Base-by-base conservation (phyloP, 768 basidiomycete species). In the Fomitopsis serialis region DNA sequence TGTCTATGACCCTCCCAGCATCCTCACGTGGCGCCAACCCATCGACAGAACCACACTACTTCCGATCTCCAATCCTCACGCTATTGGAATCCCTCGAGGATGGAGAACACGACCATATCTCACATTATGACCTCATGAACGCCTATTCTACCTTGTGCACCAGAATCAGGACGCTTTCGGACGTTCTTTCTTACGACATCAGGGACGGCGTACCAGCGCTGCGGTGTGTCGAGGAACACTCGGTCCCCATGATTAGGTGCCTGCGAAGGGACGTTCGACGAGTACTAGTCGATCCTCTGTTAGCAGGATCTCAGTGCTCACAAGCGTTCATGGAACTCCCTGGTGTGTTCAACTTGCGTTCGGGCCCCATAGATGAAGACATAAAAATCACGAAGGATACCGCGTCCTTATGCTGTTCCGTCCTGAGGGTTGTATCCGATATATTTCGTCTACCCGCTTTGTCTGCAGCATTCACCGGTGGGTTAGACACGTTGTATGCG, bases 101-200 rank as follows among this genome's bases (percentile, higher is more conserved):
- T 23, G 62, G 64, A 1, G 66, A 68, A 7, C 57, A 52, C 36
- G 64, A 70, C 34, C 61, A 64, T 29, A 65, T 79, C n/a, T 71
- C 77, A 1, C 53, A 70, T 24, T 79, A 82, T 58, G 82, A 84
- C 64, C 67, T 87, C 54, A 68, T 76, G 37, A 84, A 88, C 61
- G 82, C 85, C 11, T 87, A 87, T 60, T 71, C 67, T 57, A 70
- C 74, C 0, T 70, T 87, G 42, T 74, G 75, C 0, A 64, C 66
- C 25, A 74, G 79, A 24, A 66, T 85, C 51, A 70, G 66, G 36
- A 15, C 22, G 24, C 54, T 53, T 60, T 19, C 58, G 45, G 11
- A 19, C 29, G 3, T 49, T 21, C 43, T 53, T 42, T 19, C 11
- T 42, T 0, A 42, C 32, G 32, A 19, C 7, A 11, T 34, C 12